A percentile compares a stretch with the other conserved stretches of the same genome.
Evolutionary conservation across 495 filamentous ascomycete genomes (phyloP).

Genomic region (Daldinia loculata): DNA sequence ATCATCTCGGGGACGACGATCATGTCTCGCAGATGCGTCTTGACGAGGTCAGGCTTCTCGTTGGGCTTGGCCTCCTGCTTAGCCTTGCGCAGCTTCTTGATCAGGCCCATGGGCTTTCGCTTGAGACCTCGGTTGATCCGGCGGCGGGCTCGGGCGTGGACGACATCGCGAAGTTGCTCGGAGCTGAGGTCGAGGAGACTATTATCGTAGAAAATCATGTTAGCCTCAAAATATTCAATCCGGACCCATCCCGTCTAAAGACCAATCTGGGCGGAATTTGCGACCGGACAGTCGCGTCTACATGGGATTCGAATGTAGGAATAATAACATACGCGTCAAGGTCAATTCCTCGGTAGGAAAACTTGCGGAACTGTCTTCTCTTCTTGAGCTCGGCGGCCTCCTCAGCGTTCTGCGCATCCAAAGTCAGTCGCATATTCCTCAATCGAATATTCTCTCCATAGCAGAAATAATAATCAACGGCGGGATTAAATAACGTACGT

Average conservation of each 20-base stretch:
- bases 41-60: conserved; percentile 96
- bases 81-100: conserved; percentile 99
- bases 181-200: conserved; percentile 95
- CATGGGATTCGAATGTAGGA: not conserved
- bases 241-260: not conserved
- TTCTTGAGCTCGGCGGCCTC: conserved; percentile 99
- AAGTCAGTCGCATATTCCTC: conserved; percentile 23
- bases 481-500: conserved; percentile 68
- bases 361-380: conserved; percentile 99
- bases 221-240: conserved; percentile 39
- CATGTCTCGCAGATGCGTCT: conserved; percentile 99
- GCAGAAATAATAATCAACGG: not conserved
- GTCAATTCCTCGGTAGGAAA: conserved; percentile 98
- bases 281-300: conserved; percentile 3
- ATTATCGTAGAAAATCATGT: conserved; percentile 40
- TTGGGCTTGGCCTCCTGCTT: conserved; percentile 99
- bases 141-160: conserved; percentile 97
- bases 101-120: conserved; percentile 99
- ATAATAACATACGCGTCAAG: conserved; percentile 87
- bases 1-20: conserved; percentile 99
- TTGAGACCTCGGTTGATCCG: conserved; percentile 99
- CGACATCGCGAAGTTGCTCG: conserved; percentile 98
- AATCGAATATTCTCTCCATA: conserved; percentile 1
- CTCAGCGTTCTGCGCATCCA: conserved; percentile 76
- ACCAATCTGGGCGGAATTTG: conserved; percentile 1